Base-by-base conservation (phyloP, 805 yeast genomes). In the Cyberlindnera maclurae region DNA sequence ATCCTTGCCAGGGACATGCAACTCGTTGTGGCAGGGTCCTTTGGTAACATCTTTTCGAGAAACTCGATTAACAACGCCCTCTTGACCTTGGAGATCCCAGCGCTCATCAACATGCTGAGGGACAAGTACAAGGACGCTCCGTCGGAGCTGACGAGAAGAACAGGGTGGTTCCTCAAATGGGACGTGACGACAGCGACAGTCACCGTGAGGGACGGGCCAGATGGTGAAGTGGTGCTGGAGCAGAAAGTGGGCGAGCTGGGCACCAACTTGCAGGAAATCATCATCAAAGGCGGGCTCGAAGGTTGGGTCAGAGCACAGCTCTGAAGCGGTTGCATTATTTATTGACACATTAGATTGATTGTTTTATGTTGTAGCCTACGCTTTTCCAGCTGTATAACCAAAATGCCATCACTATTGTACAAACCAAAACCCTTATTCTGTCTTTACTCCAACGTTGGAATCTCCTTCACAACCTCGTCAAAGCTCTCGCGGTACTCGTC, bases 191-290 rank as follows among this genome's bases (percentile, higher is more conserved):
- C 75, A 43, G 87, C 96, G 9, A 68, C 73, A 24, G 97, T 90
- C 20, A 71, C 77, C 3, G 95, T 93, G 29, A 74, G 72, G 13
- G 95, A 89, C 52, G 74, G 75, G 15, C 50, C 61, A 29, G 62
- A 64, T 33, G 66, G 73, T 11, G 70, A 71, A 6, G 73, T 80
- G 29, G 71, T 89, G 13, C 68, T 90, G 49, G 74, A 74, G 49
- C 94, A 86, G 60, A 84, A 83, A 64, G 97, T 93, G 35, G 97
- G 97, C 43, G 97, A 93, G 63, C 71, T 93, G 46, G 97, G 98
- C 48, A 79, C 88, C 39, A 89, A 89, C 62, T 71, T 93, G 59
- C 99, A 93, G 67, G 98, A 93, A 52, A 93, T 93, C 55, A 93
- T 93, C 49, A 89, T 90, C 47, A 82, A 87, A 60, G 98, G 98